Percentiles rank a stretch among this genome's conserved stretches.
Conservation (phyloP, 2,329 filamentous ascomycete species). For the Colletotrichum sp. region DNA sequence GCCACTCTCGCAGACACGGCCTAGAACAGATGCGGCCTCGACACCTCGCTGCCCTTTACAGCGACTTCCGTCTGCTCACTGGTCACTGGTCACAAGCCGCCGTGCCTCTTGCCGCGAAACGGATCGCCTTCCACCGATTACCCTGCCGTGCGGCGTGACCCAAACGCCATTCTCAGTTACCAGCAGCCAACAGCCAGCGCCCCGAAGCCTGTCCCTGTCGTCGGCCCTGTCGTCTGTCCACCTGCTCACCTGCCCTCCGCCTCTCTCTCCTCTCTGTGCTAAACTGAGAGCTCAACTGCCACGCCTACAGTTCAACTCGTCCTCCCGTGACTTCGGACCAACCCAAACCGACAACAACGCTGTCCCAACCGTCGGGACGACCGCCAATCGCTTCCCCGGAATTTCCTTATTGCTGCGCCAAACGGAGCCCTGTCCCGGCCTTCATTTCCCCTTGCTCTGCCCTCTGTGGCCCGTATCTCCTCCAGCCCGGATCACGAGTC, state of each 20-base stretch:
- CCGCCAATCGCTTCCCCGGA: constrained; percentile 16
- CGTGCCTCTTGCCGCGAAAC: constrained; percentile 15
- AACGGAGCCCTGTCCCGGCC: constrained; percentile 7
- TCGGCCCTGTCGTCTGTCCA: neutral
- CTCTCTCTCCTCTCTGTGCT: neutral
- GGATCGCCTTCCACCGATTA: constrained; percentile 10
- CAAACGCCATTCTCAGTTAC: neutral
- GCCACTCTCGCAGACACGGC: constrained; percentile 7
- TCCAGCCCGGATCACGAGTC: constrained; percentile 14
- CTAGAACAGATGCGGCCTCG: constrained; percentile 8
- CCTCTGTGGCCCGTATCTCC: neutral
- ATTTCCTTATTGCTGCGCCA: neutral
- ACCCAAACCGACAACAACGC: neutral
- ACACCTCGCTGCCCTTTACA: constrained; percentile 14
- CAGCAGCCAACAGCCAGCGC: neutral
- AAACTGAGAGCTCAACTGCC: neutral
- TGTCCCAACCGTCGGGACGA: constrained; percentile 12
- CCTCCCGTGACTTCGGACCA: constrained; percentile 12
- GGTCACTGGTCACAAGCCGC: constrained; percentile 9
- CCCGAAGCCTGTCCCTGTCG: constrained; percentile 1
- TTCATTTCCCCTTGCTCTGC: neutral
- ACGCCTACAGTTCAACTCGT: neutral
- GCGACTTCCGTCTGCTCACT: neutral
- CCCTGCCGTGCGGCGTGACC: neutral
- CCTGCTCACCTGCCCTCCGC: constrained; percentile 8